Base-by-base conservation (phyloP, 164 flowering plant species). In the Platanus orientalis region DNA sequence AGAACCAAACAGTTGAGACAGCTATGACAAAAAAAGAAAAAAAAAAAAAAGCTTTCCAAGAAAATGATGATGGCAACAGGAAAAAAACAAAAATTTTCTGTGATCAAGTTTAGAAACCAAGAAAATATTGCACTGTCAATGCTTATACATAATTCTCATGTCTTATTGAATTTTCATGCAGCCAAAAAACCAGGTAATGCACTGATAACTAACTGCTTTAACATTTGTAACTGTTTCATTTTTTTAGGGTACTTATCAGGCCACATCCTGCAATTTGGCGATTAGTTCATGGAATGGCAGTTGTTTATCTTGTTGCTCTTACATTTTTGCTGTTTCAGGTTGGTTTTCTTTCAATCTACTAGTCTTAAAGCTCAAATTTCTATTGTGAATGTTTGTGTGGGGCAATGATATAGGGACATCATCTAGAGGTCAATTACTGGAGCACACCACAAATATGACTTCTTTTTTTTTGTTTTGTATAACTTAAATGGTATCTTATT, bases 211-310 rank as follows among this genome's bases (percentile, higher is more conserved):
- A 20, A 42, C 9, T 42, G 21, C 2, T 54, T 11, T 28, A 25
- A 34, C 17, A 49, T 16, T 19, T 49, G 14, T 49, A 25, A 34
- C 40, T 55, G 42, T 27, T n/a, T 63, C 54, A 42, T 48, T 26
- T 50, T 51, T 66, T 10, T 84, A 95, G 99, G 75, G 76, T 92
- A 23, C 89, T 95, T 34, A 92, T 88, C 64, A 76, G 99, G 67
- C 99, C 99, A 58, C 99, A 95, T 76, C 99, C 99, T 67, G 97
- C 99, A 59, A 69, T 95, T 55, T 95, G 99, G 99, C 97, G 99
- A 49, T 69, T 95, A 63, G 97, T 92, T 69, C 99, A 95, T 84
- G 99, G 99, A 65, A 75, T 90, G 90, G 97, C 99, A 66, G 95
- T 95, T 67, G 57, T 92, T 42, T 95, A 95, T 71, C 99, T 95